Evolutionary conservation across 257 asterid species (phyloP).

Genomic region (Lycium barbarum): DNA sequence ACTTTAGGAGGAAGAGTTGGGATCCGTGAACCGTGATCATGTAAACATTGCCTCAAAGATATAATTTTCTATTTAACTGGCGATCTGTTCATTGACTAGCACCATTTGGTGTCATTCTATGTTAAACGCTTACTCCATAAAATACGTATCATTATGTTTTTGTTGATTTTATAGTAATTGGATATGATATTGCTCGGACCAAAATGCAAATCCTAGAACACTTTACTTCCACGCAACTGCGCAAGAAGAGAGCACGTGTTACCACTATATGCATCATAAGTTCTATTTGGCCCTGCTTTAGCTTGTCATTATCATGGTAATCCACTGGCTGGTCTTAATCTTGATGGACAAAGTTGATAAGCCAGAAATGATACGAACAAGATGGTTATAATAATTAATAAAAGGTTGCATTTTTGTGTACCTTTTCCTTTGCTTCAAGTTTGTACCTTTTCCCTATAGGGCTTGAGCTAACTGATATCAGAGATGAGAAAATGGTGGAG

Average conservation of each 20-base stretch:
- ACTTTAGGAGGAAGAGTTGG: slow-evolving; percentile 82
- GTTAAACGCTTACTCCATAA: neutral
- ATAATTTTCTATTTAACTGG: slow-evolving; percentile 1
- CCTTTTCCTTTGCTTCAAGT: neutral
- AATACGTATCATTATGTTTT: neutral
- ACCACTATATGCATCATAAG: neutral
- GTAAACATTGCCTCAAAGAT: slow-evolving; percentile 79
- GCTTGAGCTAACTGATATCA: neutral
- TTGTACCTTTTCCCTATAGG: neutral
- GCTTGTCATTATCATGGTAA: neutral
- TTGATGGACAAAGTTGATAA: neutral
- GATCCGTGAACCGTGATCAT: slow-evolving; percentile 79
- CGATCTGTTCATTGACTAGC: slow-evolving; percentile 7
- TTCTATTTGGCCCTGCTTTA: neutral
- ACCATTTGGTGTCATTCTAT: neutral
- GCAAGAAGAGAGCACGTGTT: neutral
- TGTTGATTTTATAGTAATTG: too few species aligned
- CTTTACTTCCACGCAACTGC: neutral
- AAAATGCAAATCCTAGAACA: neutral
- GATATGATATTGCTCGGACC: neutral
- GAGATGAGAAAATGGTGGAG: neutral
- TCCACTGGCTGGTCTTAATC: neutral
- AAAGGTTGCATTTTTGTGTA: neutral
- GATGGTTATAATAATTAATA: too few species aligned
- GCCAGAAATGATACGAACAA: too few species aligned